Percentiles rank a stretch among this genome's conserved stretches.
These are phyloP conservation scores for Comarum palustre DNA, from an alignment of 306 rosid genomes.

Conservation along the genomic window DNA sequence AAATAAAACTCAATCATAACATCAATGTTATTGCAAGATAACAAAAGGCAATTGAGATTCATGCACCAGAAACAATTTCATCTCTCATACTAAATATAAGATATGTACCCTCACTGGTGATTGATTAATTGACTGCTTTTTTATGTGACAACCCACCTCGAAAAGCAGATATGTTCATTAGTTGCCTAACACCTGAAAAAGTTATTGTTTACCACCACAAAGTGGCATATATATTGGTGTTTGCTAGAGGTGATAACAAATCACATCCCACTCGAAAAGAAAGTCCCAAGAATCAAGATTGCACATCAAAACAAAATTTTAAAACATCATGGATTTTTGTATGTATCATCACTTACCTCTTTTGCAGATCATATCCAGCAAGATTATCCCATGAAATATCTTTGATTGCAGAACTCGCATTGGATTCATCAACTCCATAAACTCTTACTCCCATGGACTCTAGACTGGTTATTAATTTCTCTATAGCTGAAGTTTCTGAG, in stretches of 20 bases:
- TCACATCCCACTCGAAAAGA: background rate
- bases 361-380: conserved; percentile 87
- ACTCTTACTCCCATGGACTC: conserved; percentile 86
- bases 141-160: background rate
- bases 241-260: background rate
- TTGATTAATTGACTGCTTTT: background rate
- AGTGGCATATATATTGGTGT: background rate
- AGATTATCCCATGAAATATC: conserved; percentile 81
- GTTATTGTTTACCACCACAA: background rate
- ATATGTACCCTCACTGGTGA: background rate
- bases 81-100: background rate
- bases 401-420: conserved; percentile 26
- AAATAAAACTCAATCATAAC: conserved; percentile 12
- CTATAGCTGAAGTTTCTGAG: conserved; percentile 45
- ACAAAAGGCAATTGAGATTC: background rate
- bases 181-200: background rate
- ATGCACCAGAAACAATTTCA: conserved; percentile 1
- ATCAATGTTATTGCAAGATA: background rate
- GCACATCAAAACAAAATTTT: background rate
- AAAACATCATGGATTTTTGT: background rate
- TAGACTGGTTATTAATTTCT: conserved; percentile 63
- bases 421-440: conserved; percentile 61
- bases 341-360: conserved; percentile 45
- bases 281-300: background rate
- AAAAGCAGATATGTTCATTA: background rate